A percentile compares a stretch with the other conserved stretches of the same genome.
Conservation (phyloP, 1,284 basidiomycete species). For the Melampsora americana region DNA sequence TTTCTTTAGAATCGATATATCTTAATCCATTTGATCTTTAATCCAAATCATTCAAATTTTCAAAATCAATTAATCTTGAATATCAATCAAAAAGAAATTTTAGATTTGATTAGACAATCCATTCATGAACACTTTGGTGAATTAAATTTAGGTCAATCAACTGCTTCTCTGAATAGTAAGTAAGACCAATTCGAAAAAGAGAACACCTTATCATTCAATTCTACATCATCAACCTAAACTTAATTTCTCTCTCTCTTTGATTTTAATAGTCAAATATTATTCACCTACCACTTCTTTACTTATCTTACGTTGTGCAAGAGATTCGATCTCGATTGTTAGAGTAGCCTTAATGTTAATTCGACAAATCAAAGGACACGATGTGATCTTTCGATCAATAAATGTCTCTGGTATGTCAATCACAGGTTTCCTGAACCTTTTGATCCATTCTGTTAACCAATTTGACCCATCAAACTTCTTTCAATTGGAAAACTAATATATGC, state of each 20-base stretch:
- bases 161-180: neutral
- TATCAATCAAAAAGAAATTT: neutral
- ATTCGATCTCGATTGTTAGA: neutral
- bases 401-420: neutral
- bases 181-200: no score
- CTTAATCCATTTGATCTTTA: neutral
- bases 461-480: no score
- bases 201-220: no score
- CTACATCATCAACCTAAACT: neutral
- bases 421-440: no score
- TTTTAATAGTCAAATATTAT: slow-evolving; percentile 6
- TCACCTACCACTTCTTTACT: neutral
- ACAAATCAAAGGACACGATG: neutral
- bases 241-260: no score
- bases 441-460: no score
- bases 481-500: no score
- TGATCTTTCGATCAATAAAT: neutral
- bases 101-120: neutral
- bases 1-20: neutral
- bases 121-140: neutral
- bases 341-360: neutral
- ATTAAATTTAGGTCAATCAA: neutral
- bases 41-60: no score
- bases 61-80: no score
- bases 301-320: neutral